Conservation (phyloP, 2,329 filamentous ascomycete genomes). For the Penicillium palitans region DNA sequence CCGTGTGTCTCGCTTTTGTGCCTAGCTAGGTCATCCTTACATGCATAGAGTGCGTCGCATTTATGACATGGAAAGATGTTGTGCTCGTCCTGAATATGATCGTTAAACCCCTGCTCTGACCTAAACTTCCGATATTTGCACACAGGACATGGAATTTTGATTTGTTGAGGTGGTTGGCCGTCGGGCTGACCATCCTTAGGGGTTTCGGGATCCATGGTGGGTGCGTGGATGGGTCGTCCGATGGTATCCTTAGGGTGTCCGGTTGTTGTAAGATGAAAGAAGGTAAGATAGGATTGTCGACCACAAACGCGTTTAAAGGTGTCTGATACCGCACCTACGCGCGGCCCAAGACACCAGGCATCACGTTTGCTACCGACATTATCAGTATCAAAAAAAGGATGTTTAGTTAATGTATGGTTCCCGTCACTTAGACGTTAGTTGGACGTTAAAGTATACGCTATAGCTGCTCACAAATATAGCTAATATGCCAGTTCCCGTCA, state of each 20-base stretch:
- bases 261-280: not conserved
- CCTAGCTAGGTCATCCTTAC: not conserved
- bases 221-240: not conserved
- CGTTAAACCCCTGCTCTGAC: not conserved
- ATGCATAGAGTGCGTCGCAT: not conserved
- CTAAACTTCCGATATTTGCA: not conserved
- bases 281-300: not conserved
- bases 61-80: not conserved
- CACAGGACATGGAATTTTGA: not conserved
- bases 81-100: not conserved
- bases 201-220: not conserved
- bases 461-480: no score
- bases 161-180: not conserved
- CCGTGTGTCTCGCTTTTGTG: not conserved
- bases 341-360: not conserved
- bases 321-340: not conserved
- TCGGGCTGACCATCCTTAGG: no score
- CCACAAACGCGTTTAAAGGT: not conserved
- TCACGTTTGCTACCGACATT: not conserved
- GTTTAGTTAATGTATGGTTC: not conserved
- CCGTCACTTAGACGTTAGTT: not conserved
- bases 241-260: not conserved
- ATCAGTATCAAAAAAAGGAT: not conserved
- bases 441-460: no score
- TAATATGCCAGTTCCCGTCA: not conserved